Base-by-base conservation (phyloP, 2,329 filamentous ascomycete species). In the Aspergillus phoenicis region DNA sequence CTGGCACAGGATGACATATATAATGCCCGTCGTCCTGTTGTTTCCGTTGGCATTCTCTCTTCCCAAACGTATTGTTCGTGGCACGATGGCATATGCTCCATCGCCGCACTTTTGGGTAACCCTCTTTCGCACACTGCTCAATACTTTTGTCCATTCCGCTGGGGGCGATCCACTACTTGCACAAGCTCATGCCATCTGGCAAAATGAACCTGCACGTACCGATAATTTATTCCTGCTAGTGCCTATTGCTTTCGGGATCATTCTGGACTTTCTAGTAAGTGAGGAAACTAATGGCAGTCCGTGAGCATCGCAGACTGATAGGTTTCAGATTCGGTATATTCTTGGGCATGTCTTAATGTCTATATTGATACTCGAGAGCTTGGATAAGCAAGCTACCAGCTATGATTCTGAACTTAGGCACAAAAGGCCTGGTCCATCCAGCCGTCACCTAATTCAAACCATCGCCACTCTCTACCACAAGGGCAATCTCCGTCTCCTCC, bases 121-220 rank as follows among this genome's bases (percentile, higher is more conserved):
- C 0, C 59, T 57, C 48, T 53, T 53, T 15, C 48, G 53, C 5
- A 24, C 48, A 13, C n/a, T 53, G 1, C 39, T 61, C 1, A 61
- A 61, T 36, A 61, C 59, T 1, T 52, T 57, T 13, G 49, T 61
- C 22, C 53, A 58, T 36, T 61, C 59, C 8, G 20, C 59, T 5
- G 53, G 59, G 17, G 53, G 53, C 47, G 26, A 53, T 24, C 59
- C 59, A 5, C 48, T 60, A 3, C 53, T 60, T 33, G 28, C 47
- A 30, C 53, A 39, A 30, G 39, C 53, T 48, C 53, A 60, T 57
- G 7, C 20, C 11, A 26, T 38, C 8, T 48, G 30, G 5, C 26
- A 30, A 24, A 6, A 43, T 3, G 5, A 48, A n/a, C 48, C 53
- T 47, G 28, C 28, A 11, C 47, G 48, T 24, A 20, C 17, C 8